phyloP scores from a whole-genome alignment of 2,329 filamentous ascomycete species.

The Aspergillus latus region DNA sequence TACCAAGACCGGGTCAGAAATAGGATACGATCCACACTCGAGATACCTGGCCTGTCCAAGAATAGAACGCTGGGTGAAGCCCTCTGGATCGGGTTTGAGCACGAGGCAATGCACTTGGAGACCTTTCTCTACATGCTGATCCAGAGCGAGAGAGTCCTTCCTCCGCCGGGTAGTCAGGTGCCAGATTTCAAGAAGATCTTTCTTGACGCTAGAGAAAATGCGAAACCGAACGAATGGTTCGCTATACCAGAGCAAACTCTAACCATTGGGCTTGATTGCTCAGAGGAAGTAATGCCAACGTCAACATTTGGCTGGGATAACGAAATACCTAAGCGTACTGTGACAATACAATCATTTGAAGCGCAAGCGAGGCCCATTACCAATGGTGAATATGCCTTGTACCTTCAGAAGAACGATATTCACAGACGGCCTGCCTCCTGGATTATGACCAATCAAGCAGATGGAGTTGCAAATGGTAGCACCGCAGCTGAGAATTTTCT shows the following conservation, averaged over 20 bases:
- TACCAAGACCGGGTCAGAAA: conserved; percentile 75
- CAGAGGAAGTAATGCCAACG: conserved; percentile 57
- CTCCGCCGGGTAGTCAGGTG: conserved; percentile 63
- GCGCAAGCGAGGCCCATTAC: conserved; percentile 83
- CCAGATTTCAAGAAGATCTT: conserved; percentile 76
- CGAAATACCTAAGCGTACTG: conserved; percentile 71
- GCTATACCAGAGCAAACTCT: conserved; percentile 71
- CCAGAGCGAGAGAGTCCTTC: conserved; percentile 78
- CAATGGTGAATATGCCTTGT: conserved; percentile 86
- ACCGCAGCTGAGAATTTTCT: conserved; percentile 54
- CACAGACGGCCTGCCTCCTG: conserved; percentile 75
- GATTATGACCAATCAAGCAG: conserved; percentile 44
- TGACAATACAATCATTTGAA: conserved; percentile 69
- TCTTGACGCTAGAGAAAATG: conserved; percentile 55
- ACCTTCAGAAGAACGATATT: conserved; percentile 63
- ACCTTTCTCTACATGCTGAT: conserved; percentile 97
- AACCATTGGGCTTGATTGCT: conserved; percentile 73
- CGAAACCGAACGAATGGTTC: conserved; percentile 82
- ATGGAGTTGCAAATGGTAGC: conserved; percentile 29
- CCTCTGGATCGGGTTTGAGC: conserved; percentile 90
- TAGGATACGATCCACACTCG: conserved; percentile 60
- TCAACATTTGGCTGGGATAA: conserved; percentile 92
- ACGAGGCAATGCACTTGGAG: conserved; percentile 94
- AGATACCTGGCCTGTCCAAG: conserved; percentile 52
- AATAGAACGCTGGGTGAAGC: conserved; percentile 66